Percentiles rank a stretch among this genome's conserved stretches.
Evolutionary conservation across 192 early-diverging fungal genomes (phyloP).

Genomic region (Radiomyces spectabilis): DNA sequence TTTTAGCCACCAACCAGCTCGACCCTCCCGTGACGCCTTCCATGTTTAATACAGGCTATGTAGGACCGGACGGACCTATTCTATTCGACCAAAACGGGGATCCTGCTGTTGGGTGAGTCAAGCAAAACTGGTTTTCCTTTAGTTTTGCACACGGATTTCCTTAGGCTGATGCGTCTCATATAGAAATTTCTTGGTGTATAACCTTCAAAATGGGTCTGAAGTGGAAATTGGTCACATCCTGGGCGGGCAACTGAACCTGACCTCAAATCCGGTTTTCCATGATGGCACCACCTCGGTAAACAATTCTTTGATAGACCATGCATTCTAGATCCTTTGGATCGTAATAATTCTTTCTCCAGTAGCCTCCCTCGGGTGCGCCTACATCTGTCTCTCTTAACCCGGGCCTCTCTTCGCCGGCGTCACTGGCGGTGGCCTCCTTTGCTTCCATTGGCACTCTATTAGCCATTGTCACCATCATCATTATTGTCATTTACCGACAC

Average conservation of each 20-base stretch:
- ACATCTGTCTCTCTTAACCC: slow-evolving; percentile 28
- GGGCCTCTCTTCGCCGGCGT: slow-evolving; percentile 24
- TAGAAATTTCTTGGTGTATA: slow-evolving; percentile 35
- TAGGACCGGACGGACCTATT: slow-evolving; percentile 34
- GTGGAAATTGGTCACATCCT: slow-evolving; percentile 29
- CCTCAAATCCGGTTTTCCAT: slow-evolving; percentile 28
- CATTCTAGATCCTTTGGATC: background rate
- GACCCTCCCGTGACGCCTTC: slow-evolving; percentile 20
- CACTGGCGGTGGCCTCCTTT: slow-evolving; percentile 27
- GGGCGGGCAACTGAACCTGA: slow-evolving; percentile 26
- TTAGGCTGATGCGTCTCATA: background rate
- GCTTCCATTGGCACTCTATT: slow-evolving; percentile 29
- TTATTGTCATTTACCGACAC: slow-evolving; percentile 30
- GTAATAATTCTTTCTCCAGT: background rate
- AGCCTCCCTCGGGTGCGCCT: slow-evolving; percentile 31
- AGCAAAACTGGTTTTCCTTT: background rate
- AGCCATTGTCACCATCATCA: slow-evolving; percentile 22
- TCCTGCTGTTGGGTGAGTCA: slow-evolving; percentile 23
- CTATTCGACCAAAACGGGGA: slow-evolving; percentile 33
- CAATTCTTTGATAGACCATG: background rate
- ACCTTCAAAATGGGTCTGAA: slow-evolving; percentile 26
- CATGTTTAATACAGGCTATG: slow-evolving; percentile 36
- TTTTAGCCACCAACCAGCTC: slow-evolving; percentile 16
- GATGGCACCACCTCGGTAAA: slow-evolving; percentile 25
- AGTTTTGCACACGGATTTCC: background rate